Conservation (phyloP, 495 filamentous ascomycete species). For the Paragyromitra xinjiangensis region DNA sequence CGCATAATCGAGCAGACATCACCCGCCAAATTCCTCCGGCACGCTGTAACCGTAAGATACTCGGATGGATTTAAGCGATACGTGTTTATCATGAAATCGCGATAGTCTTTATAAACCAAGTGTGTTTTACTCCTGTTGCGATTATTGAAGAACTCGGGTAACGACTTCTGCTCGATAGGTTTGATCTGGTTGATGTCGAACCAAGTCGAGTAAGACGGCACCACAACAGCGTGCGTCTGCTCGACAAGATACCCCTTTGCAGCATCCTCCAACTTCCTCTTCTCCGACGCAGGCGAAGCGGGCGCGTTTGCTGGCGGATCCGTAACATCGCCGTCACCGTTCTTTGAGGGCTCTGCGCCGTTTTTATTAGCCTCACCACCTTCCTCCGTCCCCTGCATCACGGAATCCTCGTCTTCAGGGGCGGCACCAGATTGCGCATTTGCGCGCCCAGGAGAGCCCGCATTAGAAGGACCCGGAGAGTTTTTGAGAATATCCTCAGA, state of each 20-base stretch:
- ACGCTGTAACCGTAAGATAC: slow-evolving; percentile 98
- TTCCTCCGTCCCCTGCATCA: slow-evolving; percentile 58
- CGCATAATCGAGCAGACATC: slow-evolving; percentile 99
- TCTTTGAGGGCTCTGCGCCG: slow-evolving; percentile 40
- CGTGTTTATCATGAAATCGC: slow-evolving; percentile 99
- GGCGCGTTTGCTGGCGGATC: slow-evolving; percentile 35
- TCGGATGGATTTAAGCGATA: slow-evolving; percentile 94
- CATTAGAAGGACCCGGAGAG: slow-evolving; percentile 36
- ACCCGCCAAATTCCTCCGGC: slow-evolving; percentile 90
- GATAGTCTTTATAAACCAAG: slow-evolving; percentile 97
- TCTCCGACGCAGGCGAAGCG: slow-evolving; percentile 60
- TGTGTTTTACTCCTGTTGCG: slow-evolving; percentile 97
- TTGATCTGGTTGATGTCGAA: slow-evolving; percentile 97
- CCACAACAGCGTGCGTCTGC: slow-evolving; percentile 91
- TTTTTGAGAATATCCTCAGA: slow-evolving; percentile 39
- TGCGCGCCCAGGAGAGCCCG: slow-evolving; percentile 40
- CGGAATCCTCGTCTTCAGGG: slow-evolving; percentile 55
- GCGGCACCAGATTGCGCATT: slow-evolving; percentile 44
- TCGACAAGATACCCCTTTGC: slow-evolving; percentile 89
- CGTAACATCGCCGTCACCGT: slow-evolving; percentile 39
- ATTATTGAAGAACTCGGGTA: slow-evolving; percentile 98
- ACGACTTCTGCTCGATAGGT: slow-evolving; percentile 84
- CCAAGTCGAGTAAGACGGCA: slow-evolving; percentile 96
- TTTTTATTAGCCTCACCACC: slow-evolving; percentile 48
- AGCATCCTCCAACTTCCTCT: slow-evolving; percentile 81